Conservation (phyloP, 1,139 yeast genomes). For the Scheffersomyces lignicola region DNA sequence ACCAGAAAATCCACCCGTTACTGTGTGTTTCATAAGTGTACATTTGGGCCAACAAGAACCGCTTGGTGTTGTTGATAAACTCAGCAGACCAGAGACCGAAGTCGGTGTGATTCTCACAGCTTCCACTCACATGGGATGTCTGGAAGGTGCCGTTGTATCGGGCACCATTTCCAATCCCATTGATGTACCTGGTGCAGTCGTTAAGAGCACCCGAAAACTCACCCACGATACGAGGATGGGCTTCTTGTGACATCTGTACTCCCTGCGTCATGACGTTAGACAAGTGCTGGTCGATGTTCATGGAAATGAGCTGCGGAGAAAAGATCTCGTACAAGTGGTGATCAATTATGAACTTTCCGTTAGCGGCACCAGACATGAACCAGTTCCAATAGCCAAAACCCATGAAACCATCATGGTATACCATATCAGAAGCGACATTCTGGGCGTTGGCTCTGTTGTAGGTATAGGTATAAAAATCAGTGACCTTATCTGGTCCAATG, state of each 20-base stretch:
- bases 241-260: slow-evolving; percentile 14
- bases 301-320: slow-evolving; percentile 17
- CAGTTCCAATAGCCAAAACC: slow-evolving; percentile 21
- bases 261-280: slow-evolving; percentile 17
- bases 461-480: slow-evolving; percentile 15
- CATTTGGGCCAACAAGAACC: slow-evolving; percentile 20
- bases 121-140: slow-evolving; percentile 13
- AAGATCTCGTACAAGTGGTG: slow-evolving; percentile 28
- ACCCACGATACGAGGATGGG: slow-evolving; percentile 23
- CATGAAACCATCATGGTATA: slow-evolving; percentile 24
- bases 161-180: slow-evolving; percentile 26
- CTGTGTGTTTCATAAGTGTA: slow-evolving; percentile 16
- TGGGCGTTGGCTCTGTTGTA: slow-evolving; percentile 12
- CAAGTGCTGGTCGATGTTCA: slow-evolving; percentile 17
- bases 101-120: slow-evolving; percentile 20
- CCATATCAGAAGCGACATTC: slow-evolving; percentile 13
- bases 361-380: slow-evolving; percentile 12
- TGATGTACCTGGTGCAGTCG: slow-evolving; percentile 27
- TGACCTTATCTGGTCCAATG: slow-evolving; percentile 16
- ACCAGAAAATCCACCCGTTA: slow-evolving; percentile 28
- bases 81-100: slow-evolving; percentile 14
- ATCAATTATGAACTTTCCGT: slow-evolving; percentile 17
- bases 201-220: slow-evolving; percentile 29
- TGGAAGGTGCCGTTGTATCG: slow-evolving; percentile 22
- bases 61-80: slow-evolving; percentile 16